These are phyloP conservation scores for Blastobotrys buckinghamii DNA, from an alignment of 1,139 yeast genomes.

Conservation along the genomic window DNA sequence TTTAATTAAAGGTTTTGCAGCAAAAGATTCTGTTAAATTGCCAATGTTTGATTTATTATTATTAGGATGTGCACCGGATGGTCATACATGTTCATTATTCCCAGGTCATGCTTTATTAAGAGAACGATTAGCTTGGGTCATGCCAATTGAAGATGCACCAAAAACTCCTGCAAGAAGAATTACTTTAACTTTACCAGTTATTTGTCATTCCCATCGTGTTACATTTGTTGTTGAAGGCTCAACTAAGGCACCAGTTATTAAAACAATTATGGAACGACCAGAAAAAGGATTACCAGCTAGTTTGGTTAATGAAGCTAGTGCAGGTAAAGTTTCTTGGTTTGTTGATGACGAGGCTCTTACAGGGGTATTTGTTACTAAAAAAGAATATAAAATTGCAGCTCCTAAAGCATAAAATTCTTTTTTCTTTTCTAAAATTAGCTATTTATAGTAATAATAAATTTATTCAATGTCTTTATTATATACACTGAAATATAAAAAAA, in stretches of 20 bases:
- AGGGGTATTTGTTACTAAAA: constrained; percentile 72
- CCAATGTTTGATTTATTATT: constrained; percentile 90
- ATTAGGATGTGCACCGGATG: constrained; percentile 98
- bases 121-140: constrained; percentile 93
- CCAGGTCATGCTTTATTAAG: constrained; percentile 87
- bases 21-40: constrained; percentile 87
- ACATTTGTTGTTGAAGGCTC: constrained; percentile 95
- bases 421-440: not conserved
- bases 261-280: constrained; percentile 93
- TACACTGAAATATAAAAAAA: too few relatives aligned
- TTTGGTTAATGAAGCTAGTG: constrained; percentile 92
- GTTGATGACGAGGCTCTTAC: constrained; percentile 93
- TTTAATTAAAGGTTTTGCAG: constrained; percentile 86
- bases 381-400: constrained; percentile 51
- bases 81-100: constrained; percentile 92
- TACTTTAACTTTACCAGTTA: constrained; percentile 89
- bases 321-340: constrained; percentile 96
- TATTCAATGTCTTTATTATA: too few relatives aligned
- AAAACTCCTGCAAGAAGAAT: constrained; percentile 83
- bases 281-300: constrained; percentile 94
- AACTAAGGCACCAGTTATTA: constrained; percentile 88
- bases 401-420: not conserved
- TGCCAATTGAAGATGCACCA: constrained; percentile 90
- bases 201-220: constrained; percentile 88
- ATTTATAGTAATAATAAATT: not conserved